Percentiles rank a stretch among this genome's conserved stretches.
phyloP scores from a whole-genome alignment of 352 stramenopile genomes.

The Phytophthora quininea region DNA sequence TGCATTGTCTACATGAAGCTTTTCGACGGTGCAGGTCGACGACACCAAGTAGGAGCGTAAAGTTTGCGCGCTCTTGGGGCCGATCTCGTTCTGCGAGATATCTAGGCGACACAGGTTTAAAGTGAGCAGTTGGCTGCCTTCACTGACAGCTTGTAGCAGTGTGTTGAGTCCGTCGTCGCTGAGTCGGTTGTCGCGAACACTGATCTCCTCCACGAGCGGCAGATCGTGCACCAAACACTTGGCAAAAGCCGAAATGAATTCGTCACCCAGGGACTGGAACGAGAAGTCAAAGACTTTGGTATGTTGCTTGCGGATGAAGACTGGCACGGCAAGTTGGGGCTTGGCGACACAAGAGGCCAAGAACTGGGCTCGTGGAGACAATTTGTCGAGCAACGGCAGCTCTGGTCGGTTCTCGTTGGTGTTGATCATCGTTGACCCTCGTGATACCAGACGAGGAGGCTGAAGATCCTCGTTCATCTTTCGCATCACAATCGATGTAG shows the following conservation, averaged over 20 bases:
- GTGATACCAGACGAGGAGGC: conserved; percentile 16
- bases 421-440: conserved; percentile 7
- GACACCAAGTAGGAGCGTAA: conserved; percentile 64
- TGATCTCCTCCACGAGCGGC: conserved; percentile 78
- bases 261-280: conserved; percentile 79
- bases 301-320: conserved; percentile 62
- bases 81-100: conserved; percentile 81
- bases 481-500: conserved; percentile 47
- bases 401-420: conserved; percentile 22
- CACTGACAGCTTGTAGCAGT: conserved; percentile 59
- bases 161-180: conserved; percentile 74
- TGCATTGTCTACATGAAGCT: conserved; percentile 76
- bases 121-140: conserved; percentile 42
- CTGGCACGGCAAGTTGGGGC: conserved; percentile 60
- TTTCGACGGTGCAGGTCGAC: conserved; percentile 61
- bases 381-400: conserved; percentile 39
- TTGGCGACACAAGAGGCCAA: conserved; percentile 57
- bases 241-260: conserved; percentile 71
- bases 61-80: conserved; percentile 59
- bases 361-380: conserved; percentile 73
- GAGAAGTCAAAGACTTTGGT: conserved; percentile 86
- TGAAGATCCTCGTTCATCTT: conserved; percentile 38
- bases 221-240: conserved; percentile 58
- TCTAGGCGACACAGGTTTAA: conserved; percentile 57
- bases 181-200: conserved; percentile 88